Conservation (phyloP, 257 asterid genomes). For the Jasminum sambac region DNA sequence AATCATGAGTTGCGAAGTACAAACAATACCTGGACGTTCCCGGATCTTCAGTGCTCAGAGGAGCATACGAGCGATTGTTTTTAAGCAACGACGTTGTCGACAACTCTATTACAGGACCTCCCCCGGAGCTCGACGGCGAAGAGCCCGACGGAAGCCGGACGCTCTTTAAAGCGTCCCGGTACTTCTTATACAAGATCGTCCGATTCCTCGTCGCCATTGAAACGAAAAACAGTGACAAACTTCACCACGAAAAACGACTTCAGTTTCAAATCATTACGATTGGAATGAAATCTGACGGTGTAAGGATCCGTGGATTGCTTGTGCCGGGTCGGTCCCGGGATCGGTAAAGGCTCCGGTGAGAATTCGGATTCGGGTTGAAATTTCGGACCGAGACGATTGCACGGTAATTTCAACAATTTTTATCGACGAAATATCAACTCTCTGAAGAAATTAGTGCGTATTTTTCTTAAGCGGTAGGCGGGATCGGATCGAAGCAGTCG, state of each 20-base stretch:
- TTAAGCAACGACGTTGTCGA: slow-evolving; percentile 83
- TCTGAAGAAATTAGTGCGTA: not conserved
- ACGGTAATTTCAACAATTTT: not conserved
- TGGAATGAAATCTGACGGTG: not conserved
- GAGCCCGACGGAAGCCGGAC: slow-evolving; percentile 75
- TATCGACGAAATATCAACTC: not conserved
- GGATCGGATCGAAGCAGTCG: too few species aligned
- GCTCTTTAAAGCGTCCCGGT: slow-evolving; percentile 88
- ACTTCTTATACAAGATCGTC: slow-evolving; percentile 76
- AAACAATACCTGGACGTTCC: slow-evolving; percentile 54
- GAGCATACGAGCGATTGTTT: slow-evolving; percentile 56
- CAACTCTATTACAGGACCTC: slow-evolving; percentile 89
- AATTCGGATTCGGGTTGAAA: not conserved
- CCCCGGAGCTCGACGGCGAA: slow-evolving; percentile 55
- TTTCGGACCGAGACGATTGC: not conserved
- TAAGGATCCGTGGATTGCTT: not conserved
- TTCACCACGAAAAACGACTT: not conserved
- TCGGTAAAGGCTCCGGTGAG: not conserved
- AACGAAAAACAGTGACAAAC: not conserved
- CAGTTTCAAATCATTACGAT: not conserved
- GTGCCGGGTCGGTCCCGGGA: not conserved
- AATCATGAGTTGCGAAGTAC: not conserved
- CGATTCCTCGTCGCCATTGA: slow-evolving; percentile 92
- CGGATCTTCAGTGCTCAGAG: slow-evolving; percentile 69
- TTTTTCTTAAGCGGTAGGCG: not conserved